Conservation (phyloP, 805 yeast genomes). For the Myxozyma geophila region DNA sequence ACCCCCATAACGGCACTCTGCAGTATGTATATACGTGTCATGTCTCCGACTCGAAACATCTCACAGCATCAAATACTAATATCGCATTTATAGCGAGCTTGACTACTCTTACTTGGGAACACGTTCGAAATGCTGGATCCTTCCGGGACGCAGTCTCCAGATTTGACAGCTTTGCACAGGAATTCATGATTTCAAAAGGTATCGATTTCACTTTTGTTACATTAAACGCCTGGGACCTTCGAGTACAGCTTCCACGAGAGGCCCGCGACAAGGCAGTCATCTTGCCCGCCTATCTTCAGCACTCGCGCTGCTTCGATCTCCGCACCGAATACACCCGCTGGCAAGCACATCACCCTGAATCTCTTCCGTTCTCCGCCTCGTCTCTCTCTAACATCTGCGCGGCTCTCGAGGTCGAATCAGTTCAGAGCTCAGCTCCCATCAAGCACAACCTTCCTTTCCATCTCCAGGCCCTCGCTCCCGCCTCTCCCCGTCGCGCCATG, state of each 20-base stretch:
- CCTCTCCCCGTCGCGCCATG: constrained; percentile 51
- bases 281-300: constrained; percentile 74
- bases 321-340: constrained; percentile 73
- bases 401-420: constrained; percentile 52
- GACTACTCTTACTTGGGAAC: constrained; percentile 64
- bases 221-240: constrained; percentile 67
- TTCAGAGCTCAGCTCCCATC: constrained; percentile 38
- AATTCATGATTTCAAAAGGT: constrained; percentile 48
- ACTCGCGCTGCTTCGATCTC: constrained; percentile 76
- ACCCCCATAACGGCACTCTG: constrained; percentile 64
- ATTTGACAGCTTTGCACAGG: constrained; percentile 56
- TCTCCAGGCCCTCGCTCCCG: constrained; percentile 42
- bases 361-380: constrained; percentile 42
- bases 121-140: constrained; percentile 59
- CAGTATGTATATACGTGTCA: constrained; percentile 30
- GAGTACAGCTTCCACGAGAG: constrained; percentile 79
- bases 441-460: constrained; percentile 38
- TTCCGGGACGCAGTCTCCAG: constrained; percentile 65
- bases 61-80: not conserved
- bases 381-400: constrained; percentile 50
- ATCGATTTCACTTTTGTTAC: constrained; percentile 69
- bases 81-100: constrained; percentile 45
- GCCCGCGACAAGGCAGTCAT: constrained; percentile 74
- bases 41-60: not conserved
- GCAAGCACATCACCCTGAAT: constrained; percentile 67